Conservation (phyloP, 2,329 filamentous ascomycete genomes). For the Mycosphaerella sp. region DNA sequence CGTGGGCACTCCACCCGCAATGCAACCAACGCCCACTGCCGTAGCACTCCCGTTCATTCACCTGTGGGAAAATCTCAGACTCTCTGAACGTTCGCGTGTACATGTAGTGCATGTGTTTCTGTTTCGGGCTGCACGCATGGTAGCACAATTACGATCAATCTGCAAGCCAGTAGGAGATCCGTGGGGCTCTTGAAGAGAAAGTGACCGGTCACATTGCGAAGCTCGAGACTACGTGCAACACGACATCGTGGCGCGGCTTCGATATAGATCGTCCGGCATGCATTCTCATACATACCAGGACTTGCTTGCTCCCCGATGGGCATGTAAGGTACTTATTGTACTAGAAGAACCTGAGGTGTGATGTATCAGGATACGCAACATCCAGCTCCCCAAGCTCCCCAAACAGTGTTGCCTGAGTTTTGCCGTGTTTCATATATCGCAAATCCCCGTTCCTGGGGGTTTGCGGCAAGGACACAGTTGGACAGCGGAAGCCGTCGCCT, state of each 20-base stretch:
- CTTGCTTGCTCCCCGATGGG: background rate
- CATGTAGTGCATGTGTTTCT: background rate
- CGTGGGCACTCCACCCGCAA: background rate
- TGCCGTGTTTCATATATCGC: background rate
- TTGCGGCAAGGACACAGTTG: background rate
- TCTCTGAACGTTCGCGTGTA: background rate
- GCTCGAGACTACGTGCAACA: background rate
- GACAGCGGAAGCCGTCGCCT: background rate
- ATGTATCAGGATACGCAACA: background rate
- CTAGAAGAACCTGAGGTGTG: background rate
- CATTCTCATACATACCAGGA: background rate
- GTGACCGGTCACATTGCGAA: constrained; percentile 2
- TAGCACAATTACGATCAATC: constrained; percentile 8
- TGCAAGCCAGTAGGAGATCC: constrained; percentile 12
- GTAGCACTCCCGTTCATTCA: background rate
- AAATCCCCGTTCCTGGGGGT: background rate
- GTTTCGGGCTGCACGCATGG: constrained; percentile 2
- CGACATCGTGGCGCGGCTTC: background rate
- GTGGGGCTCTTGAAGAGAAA: constrained; percentile 1
- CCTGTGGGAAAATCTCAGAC: background rate
- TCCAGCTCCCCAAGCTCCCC: background rate
- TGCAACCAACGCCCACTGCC: constrained; percentile 5
- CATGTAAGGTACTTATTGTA: background rate
- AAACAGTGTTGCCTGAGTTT: background rate
- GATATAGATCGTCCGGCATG: background rate